Evolutionary conservation across 2,329 filamentous ascomycete genomes (phyloP).

Genomic region (Trichoderma sp.): DNA sequence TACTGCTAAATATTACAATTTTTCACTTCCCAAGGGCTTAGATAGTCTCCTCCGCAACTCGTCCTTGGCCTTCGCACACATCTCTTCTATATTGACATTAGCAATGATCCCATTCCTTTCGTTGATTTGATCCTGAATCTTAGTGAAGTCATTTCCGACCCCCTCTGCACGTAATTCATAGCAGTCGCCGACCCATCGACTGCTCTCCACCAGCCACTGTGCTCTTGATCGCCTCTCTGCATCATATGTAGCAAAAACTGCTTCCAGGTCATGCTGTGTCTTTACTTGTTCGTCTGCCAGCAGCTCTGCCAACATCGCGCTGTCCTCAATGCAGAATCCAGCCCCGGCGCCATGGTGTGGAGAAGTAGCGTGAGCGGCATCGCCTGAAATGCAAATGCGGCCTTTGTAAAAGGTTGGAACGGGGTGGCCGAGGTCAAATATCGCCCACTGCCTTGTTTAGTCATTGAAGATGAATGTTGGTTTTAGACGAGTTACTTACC

Average conservation of each 20-base stretch:
- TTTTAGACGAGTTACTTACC: neutral
- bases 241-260: conserved; percentile 19
- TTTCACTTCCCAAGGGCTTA: neutral
- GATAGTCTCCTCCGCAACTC: neutral
- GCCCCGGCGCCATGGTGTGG: conserved; percentile 37
- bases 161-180: conserved; percentile 6
- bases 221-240: conserved; percentile 17
- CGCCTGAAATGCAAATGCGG: conserved; percentile 33
- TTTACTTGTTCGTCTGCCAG: conserved; percentile 1
- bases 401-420: conserved; percentile 29
- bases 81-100: neutral
- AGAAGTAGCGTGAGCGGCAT: conserved; percentile 35
- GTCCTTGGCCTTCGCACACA: neutral
- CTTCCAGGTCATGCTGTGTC: neutral
- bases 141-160: neutral
- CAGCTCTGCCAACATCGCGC: conserved; percentile 8
- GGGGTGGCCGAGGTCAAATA: neutral
- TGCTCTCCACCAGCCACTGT: conserved; percentile 30
- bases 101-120: neutral
- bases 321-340: conserved; percentile 32
- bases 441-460: neutral
- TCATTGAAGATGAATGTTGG: neutral
- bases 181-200: conserved; percentile 11
- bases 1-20: neutral
- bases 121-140: neutral